phyloP scores from a whole-genome alignment of 331 rosid genomes.

The Telfairia occidentalis region DNA sequence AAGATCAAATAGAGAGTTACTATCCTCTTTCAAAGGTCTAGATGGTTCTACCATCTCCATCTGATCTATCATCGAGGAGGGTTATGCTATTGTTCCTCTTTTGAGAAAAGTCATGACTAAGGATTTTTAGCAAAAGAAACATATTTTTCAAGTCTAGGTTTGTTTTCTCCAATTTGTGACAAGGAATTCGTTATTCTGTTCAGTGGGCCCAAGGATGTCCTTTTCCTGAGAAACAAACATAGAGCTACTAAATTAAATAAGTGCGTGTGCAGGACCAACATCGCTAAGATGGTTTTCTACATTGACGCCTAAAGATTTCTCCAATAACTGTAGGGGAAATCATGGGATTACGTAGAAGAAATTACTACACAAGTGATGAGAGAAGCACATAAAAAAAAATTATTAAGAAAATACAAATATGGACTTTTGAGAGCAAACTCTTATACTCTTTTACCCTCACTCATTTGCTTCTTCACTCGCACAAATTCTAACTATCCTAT shows the following conservation, averaged over 20 bases:
- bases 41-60: no score
- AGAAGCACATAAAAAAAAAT: neutral
- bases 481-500: neutral
- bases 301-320: neutral
- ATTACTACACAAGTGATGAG: neutral
- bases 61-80: neutral
- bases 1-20: no score
- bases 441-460: neutral
- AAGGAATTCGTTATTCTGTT: no score
- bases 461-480: neutral
- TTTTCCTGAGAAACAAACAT: neutral
- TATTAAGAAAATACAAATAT: neutral
- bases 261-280: neutral
- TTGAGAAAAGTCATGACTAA: neutral
- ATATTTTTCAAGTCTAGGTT: neutral
- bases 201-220: neutral
- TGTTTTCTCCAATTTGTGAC: no score
- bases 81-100: neutral
- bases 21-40: no score
- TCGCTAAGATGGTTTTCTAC: neutral
- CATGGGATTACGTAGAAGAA: neutral
- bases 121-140: neutral
- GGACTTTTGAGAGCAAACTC: neutral
- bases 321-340: neutral
- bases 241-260: neutral